Conservation (phyloP, 768 basidiomycete genomes). For the Leucosporidium yakuticum region DNA sequence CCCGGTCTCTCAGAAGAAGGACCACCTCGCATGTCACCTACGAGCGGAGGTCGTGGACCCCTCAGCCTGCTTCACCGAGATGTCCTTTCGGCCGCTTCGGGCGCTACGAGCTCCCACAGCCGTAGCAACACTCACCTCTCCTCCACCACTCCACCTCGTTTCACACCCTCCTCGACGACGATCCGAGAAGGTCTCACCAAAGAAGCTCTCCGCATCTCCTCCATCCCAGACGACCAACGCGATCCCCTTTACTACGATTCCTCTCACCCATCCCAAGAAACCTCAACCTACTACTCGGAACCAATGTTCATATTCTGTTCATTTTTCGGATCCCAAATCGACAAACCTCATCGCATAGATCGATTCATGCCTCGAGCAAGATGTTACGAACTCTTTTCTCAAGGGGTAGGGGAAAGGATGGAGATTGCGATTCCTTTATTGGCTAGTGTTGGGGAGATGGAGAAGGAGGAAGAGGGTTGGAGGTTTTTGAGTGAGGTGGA, state of each 20-base stretch:
- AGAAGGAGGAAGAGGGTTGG: background rate
- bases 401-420: slow-evolving; percentile 15
- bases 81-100: slow-evolving; percentile 3
- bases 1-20: slow-evolving; percentile 11
- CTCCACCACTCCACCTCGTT: no score
- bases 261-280: background rate
- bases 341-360: slow-evolving; percentile 46
- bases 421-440: slow-evolving; percentile 20
- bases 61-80: slow-evolving; percentile 1
- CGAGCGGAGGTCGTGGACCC: background rate
- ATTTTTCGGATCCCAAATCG: slow-evolving; percentile 46
- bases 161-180: background rate
- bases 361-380: slow-evolving; percentile 92
- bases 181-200: background rate
- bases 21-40: background rate
- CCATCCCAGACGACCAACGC: slow-evolving; percentile 30
- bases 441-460: background rate
- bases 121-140: background rate
- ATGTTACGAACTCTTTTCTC: slow-evolving; percentile 31
- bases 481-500: slow-evolving; percentile 11
- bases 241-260: slow-evolving; percentile 36
- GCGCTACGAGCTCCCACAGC: background rate
- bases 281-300: slow-evolving; percentile 58
- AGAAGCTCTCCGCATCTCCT: background rate
- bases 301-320: slow-evolving; percentile 45